Percentiles rank a stretch among this genome's conserved stretches.
Evolutionary conservation across 495 filamentous ascomycete genomes (phyloP).

Genomic region (Geoglossum glabrum): DNA sequence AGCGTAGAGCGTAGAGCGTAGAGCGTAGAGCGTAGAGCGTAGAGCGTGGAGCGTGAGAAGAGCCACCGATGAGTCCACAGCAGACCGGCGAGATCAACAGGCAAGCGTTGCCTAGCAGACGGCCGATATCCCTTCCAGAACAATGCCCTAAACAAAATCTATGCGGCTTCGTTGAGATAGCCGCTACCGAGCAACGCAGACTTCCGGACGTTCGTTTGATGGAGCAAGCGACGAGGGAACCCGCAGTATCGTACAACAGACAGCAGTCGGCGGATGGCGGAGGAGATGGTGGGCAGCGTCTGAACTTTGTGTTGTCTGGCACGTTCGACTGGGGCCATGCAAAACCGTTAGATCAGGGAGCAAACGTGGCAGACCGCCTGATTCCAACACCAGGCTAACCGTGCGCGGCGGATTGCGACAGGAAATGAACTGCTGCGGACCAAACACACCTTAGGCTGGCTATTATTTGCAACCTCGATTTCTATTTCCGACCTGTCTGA

Average conservation of each 20-base stretch:
- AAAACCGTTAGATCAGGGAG: neutral
- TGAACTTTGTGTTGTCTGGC: neutral
- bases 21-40: no score
- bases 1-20: no score
- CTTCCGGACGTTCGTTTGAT: neutral
- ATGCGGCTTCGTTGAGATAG: neutral
- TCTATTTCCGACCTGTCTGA: neutral
- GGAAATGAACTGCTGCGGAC: neutral
- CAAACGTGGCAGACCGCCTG: neutral
- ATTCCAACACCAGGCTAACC: neutral
- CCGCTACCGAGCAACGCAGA: neutral
- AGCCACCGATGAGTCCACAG: neutral
- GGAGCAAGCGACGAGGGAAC: slow-evolving; percentile 1
- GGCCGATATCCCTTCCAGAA: neutral
- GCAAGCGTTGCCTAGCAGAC: neutral
- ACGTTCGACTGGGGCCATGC: neutral
- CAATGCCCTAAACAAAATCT: neutral
- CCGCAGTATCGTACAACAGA: neutral
- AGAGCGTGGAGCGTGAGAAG: no score
- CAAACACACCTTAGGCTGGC: neutral
- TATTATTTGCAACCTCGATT: neutral
- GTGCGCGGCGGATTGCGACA: neutral
- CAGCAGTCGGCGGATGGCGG: neutral
- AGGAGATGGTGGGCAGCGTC: neutral
- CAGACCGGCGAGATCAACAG: neutral